Base-by-base conservation (phyloP, 768 basidiomycete genomes). In the Tephrocybe sp. region DNA sequence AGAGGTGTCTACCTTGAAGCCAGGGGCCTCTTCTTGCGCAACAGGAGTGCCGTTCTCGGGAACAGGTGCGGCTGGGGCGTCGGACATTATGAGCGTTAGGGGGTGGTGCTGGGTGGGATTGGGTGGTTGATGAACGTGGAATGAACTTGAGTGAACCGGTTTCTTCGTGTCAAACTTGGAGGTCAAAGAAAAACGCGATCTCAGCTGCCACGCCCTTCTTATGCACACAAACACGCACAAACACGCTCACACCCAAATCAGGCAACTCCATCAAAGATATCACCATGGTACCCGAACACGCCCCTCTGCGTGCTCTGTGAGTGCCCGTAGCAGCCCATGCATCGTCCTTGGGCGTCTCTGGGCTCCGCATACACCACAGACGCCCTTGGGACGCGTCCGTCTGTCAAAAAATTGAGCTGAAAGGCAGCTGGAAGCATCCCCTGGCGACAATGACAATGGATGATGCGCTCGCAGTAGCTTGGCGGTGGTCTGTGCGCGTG, bases 11-110 rank as follows among this genome's bases (percentile, higher is more conserved):
- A 88, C 89, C 82, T 91, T 92, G 85, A 84, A 86, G 68, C 80
- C 83, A 64, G 83, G 81, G 58, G 77, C 75, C 78, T 88, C 85
- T 71, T 88, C 83, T 74, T 88, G 86, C 75, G 81, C 69, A 80
- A 74, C 79, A 75, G 83, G 82, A 82, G 83, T 86, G 85, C 89
- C 89, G 71, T 87, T 87, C 75, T 86, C 83, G 51, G 80, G 79
- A 73, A 86, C 83, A 71, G 72, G 76, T 79, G 88, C 85, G 84
- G 85, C 84, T 77, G 82, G 86, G 86, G 87, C 89, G 67, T 91
- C 88, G 77, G 90, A 91, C 89, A 91, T 91, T 75, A 69, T 79
- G 78, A 72, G 73, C 67, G 69, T 64, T 67, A 37, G 55, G 71
- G 72, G 74, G n/a, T n/a, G 76, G 74, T 74, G 37, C 13, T 77